Evolutionary conservation across 441 rosid species (phyloP).

Genomic region (Pelargonium australe): DNA sequence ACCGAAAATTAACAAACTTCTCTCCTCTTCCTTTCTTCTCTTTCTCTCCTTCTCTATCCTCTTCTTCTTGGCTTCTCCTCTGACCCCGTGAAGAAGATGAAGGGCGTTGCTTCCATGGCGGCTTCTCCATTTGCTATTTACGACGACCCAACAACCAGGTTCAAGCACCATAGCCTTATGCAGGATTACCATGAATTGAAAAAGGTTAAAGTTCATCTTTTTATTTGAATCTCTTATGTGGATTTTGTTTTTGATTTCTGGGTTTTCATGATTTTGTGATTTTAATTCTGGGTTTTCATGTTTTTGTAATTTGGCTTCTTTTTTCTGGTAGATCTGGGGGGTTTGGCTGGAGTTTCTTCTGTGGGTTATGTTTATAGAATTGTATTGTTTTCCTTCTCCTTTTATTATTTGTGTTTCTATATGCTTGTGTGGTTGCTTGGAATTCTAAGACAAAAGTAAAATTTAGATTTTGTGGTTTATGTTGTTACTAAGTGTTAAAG

Average conservation of each 20-base stretch:
- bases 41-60: conserved; percentile 21
- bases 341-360: conserved; percentile 4
- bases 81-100: conserved; percentile 50
- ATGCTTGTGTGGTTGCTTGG: conserved; percentile 6
- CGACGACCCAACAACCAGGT: conserved; percentile 41
- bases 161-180: conserved; percentile 53
- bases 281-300: conserved; percentile 15
- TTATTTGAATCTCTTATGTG: background rate
- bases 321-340: conserved; percentile 29
- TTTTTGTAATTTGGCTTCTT: too few species aligned
- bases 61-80: conserved; percentile 16
- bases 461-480: background rate
- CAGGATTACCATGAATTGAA: conserved; percentile 57
- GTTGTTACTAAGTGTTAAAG: background rate
- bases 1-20: conserved; percentile 41
- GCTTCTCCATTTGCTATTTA: conserved; percentile 26
- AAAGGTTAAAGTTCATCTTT: conserved; percentile 35
- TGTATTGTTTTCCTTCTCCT: too few species aligned
- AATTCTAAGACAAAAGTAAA: background rate
- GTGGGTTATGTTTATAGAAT: background rate
- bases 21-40: conserved; percentile 25
- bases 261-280: conserved; percentile 13
- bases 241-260: conserved; percentile 12
- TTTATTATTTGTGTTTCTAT: background rate
- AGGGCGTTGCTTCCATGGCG: conserved; percentile 31